A percentile compares a stretch with the other conserved stretches of the same genome.
These are phyloP conservation scores for Ophiostoma tasmaniense DNA, from an alignment of 2,329 filamentous ascomycete genomes.

Conservation along the genomic window DNA sequence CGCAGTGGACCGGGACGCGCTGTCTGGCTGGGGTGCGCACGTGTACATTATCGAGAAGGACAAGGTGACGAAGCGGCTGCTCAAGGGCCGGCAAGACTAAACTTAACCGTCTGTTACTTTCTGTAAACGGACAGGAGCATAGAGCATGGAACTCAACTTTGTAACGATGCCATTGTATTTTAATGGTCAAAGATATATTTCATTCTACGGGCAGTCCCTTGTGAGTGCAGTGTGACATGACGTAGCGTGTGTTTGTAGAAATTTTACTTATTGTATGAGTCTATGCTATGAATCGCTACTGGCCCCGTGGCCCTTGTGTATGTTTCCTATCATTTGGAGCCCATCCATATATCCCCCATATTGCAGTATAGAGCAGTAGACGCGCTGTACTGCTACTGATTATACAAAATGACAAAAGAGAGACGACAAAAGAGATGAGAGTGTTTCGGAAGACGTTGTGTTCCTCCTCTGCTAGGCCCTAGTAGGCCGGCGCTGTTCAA, in stretches of 20 bases:
- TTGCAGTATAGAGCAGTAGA: background rate
- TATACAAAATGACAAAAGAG: conserved; percentile 5
- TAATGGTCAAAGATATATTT: conserved; percentile 7
- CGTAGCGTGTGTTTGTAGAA: background rate
- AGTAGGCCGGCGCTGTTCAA: background rate
- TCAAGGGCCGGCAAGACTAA: conserved; percentile 95
- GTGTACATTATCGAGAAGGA: conserved; percentile 99
- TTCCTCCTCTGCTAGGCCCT: background rate
- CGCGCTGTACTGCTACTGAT: background rate
- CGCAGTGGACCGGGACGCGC: conserved; percentile 89
- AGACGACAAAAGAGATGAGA: background rate
- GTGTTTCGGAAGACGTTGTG: background rate
- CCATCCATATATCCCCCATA: background rate
- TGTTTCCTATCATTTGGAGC: conserved; percentile 13
- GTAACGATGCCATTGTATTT: conserved; percentile 16
- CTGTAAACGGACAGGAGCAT: background rate
- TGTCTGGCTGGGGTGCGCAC: conserved; percentile 96
- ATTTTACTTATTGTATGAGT: background rate
- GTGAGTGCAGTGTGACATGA: background rate
- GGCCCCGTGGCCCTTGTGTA: background rate
- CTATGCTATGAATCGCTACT: background rate
- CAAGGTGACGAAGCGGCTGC: conserved; percentile 97
- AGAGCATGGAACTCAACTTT: background rate
- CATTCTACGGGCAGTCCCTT: background rate
- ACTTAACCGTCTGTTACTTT: background rate